Conservation (phyloP, 352 stramenopile species). For the Phytophthora citrophthora region DNA sequence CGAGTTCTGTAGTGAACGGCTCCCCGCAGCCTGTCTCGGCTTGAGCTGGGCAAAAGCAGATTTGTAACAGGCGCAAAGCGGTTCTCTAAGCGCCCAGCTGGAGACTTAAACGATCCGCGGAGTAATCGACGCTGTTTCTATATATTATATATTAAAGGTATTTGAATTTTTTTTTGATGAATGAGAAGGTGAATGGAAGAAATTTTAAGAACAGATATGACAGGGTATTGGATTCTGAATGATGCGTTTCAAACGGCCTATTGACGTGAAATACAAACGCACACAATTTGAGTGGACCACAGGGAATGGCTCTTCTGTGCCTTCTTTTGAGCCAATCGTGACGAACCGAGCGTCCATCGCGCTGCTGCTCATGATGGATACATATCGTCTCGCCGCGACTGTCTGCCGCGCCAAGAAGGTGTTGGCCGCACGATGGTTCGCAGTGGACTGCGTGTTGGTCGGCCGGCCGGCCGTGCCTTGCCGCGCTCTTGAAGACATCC, state of each 20-base stretch:
- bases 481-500: constrained; percentile 7
- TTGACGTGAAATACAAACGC: constrained; percentile 11
- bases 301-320: constrained; percentile 9
- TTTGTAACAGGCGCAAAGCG: constrained; percentile 14
- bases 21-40: constrained; percentile 3
- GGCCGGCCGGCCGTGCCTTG: not conserved
- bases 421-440: not conserved
- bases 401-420: not conserved
- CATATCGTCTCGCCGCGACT: constrained; percentile 4
- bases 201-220: not conserved
- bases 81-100: constrained; percentile 13
- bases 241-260: not conserved
- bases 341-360: constrained; percentile 25
- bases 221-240: not conserved
- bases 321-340: constrained; percentile 25
- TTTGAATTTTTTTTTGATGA: too few relatives aligned
- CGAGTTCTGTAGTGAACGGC: constrained; percentile 12
- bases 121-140: not conserved
- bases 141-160: not conserved
- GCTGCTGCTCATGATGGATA: constrained; percentile 14
- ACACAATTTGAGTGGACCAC: constrained; percentile 13
- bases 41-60: constrained; percentile 2
- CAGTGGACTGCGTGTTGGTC: not conserved
- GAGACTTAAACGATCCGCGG: not conserved
- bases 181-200: too few relatives aligned